Evolutionary conservation across 805 yeast species (phyloP).

Genomic region (Brettanomyces sp.): DNA sequence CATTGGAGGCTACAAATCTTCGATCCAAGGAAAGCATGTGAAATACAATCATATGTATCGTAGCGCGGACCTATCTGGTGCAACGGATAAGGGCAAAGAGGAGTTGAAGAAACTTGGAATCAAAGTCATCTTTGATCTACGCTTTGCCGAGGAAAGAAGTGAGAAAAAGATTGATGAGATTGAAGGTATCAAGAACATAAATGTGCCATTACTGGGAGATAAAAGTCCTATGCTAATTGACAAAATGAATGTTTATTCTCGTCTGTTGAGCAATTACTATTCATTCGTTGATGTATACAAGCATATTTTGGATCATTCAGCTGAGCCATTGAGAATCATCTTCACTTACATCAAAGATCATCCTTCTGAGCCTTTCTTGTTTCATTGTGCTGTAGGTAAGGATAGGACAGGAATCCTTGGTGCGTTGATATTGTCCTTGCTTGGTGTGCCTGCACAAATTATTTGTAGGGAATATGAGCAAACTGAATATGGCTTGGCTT

Average conservation of each 20-base stretch:
- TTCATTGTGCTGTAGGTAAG: slow-evolving; percentile 82
- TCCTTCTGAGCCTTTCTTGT: slow-evolving; percentile 42
- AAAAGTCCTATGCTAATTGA: slow-evolving; percentile 57
- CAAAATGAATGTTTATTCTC: slow-evolving; percentile 44
- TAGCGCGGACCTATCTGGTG: slow-evolving; percentile 47
- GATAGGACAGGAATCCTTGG: slow-evolving; percentile 75
- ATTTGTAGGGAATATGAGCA: slow-evolving; percentile 71
- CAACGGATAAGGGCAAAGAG: slow-evolving; percentile 41
- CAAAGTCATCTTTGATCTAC: slow-evolving; percentile 53
- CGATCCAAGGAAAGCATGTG: slow-evolving; percentile 33
- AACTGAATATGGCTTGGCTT: slow-evolving; percentile 50
- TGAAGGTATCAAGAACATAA: slow-evolving; percentile 38
- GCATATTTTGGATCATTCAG: slow-evolving; percentile 45
- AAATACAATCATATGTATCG: slow-evolving; percentile 49
- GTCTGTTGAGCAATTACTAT: slow-evolving; percentile 47
- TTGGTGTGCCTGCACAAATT: slow-evolving; percentile 57
- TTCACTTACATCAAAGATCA: slow-evolving; percentile 48
- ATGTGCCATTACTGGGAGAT: slow-evolving; percentile 47
- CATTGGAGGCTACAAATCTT: slow-evolving; percentile 57
- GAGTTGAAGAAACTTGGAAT: slow-evolving; percentile 37
- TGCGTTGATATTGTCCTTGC: slow-evolving; percentile 53
- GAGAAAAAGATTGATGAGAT: slow-evolving; percentile 36
- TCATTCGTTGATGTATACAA: slow-evolving; percentile 58
- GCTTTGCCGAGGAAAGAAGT: slow-evolving; percentile 49
- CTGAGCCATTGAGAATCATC: slow-evolving; percentile 36